These are phyloP conservation scores for Kluyveromyces marxianus DNA, from an alignment of 1,139 yeast species.

Conservation along the genomic window DNA sequence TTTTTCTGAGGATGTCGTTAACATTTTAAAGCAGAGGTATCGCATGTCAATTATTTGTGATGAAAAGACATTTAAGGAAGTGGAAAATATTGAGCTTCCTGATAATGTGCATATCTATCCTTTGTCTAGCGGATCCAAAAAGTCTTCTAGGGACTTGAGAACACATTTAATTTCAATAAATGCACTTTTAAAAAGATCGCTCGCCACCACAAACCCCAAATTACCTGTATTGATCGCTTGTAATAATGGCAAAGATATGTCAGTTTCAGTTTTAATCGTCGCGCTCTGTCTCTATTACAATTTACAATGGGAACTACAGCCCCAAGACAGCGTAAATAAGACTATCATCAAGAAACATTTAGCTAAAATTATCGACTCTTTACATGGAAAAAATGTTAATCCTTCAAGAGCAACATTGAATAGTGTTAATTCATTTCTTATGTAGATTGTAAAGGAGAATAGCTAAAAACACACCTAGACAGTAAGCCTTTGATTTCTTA, in stretches of 20 bases:
- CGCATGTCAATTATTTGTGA: constrained; percentile 18
- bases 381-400: constrained; percentile 37
- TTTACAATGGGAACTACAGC: constrained; percentile 33
- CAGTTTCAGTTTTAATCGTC: constrained; percentile 52
- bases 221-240: constrained; percentile 43
- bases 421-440: constrained; percentile 45
- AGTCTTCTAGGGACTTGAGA: constrained; percentile 24
- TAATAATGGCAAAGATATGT: constrained; percentile 58
- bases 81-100: background rate
- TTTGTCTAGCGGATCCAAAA: constrained; percentile 27
- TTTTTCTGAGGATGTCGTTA: constrained; percentile 8
- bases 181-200: constrained; percentile 7
- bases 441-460: constrained; percentile 21
- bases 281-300: constrained; percentile 43
- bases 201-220: background rate
- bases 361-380: constrained; percentile 40
- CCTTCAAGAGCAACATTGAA: constrained; percentile 77
- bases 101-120: constrained; percentile 10
- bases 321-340: constrained; percentile 34
- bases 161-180: constrained; percentile 15
- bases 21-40: constrained; percentile 10
- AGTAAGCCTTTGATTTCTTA: background rate
- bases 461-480: background rate
- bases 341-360: constrained; percentile 51
- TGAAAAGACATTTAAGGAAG: constrained; percentile 8